These are phyloP conservation scores for Saccharomyces pastorianus DNA, from an alignment of 1,139 yeast species.

Conservation along the genomic window DNA sequence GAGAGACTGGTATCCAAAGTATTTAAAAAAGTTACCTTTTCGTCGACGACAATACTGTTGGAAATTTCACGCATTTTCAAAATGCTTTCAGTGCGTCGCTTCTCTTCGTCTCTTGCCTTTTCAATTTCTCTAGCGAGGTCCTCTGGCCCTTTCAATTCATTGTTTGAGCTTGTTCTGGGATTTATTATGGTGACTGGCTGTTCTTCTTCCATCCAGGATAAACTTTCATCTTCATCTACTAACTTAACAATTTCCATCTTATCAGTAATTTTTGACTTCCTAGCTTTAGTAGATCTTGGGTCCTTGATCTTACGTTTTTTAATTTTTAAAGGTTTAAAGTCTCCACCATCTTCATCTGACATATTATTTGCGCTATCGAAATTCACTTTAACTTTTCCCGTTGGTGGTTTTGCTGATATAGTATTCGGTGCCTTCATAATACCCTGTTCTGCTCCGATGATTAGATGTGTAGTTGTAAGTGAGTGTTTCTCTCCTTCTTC, in stretches of 20 bases:
- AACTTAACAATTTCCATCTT: slow-evolving; percentile 31
- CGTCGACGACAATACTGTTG: slow-evolving; percentile 43
- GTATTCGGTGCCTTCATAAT: not conserved
- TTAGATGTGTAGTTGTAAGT: slow-evolving; percentile 12
- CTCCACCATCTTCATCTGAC: slow-evolving; percentile 23
- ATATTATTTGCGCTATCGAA: slow-evolving; percentile 13
- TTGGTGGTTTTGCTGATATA: not conserved
- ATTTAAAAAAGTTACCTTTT: slow-evolving; percentile 50
- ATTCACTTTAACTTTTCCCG: slow-evolving; percentile 15
- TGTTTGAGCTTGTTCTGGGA: slow-evolving; percentile 30
- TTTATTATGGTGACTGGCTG: slow-evolving; percentile 34
- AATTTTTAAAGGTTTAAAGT: slow-evolving; percentile 26
- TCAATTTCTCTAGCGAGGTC: slow-evolving; percentile 42
- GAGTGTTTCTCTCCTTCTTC: slow-evolving; percentile 20
- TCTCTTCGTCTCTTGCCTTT: slow-evolving; percentile 34
- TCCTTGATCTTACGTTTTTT: slow-evolving; percentile 23
- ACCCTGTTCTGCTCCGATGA: slow-evolving; percentile 13
- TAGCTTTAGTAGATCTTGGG: slow-evolving; percentile 9
- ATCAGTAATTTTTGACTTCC: slow-evolving; percentile 11
- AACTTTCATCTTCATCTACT: slow-evolving; percentile 34
- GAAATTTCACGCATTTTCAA: slow-evolving; percentile 19
- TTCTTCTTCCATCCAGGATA: slow-evolving; percentile 37
- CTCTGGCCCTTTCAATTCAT: slow-evolving; percentile 35
- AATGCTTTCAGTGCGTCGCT: slow-evolving; percentile 16
- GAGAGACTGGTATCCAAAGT: slow-evolving; percentile 28